Conservation (phyloP, 2,329 filamentous ascomycete genomes). For the Domatiomyces catenatus region DNA sequence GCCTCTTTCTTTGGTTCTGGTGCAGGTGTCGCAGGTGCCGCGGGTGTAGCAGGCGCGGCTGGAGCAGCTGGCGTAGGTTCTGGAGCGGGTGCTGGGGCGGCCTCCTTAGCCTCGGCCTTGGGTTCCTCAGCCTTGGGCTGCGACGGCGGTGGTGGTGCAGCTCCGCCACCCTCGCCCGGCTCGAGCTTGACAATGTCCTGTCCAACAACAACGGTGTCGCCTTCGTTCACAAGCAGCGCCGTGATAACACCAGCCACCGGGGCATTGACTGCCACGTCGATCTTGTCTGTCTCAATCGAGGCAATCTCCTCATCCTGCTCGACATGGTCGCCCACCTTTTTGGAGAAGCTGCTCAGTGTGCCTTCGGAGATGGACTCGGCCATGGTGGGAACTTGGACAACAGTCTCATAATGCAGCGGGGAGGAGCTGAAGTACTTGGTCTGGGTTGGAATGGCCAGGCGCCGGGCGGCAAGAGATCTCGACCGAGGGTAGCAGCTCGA, state of each 20-base stretch:
- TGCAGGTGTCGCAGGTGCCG: slow-evolving; percentile 39
- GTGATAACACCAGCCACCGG: slow-evolving; percentile 81
- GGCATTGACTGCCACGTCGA: slow-evolving; percentile 92
- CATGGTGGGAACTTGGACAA: slow-evolving; percentile 94
- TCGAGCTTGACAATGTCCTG: slow-evolving; percentile 83
- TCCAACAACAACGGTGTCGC: slow-evolving; percentile 87
- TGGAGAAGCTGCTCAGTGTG: slow-evolving; percentile 88
- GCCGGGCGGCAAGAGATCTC: slow-evolving; percentile 2
- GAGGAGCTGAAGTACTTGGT: slow-evolving; percentile 15
- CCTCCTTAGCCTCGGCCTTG: slow-evolving; percentile 43
- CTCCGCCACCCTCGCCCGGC: slow-evolving; percentile 49
- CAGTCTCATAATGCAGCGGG: slow-evolving; percentile 38
- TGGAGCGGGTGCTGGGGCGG: slow-evolving; percentile 16
- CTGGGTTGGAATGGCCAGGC: slow-evolving; percentile 2
- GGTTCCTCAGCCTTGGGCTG: slow-evolving; percentile 32
- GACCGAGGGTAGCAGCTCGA: background rate
- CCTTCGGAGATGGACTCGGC: slow-evolving; percentile 97
- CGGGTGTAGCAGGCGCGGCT: slow-evolving; percentile 38
- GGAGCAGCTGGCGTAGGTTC: slow-evolving; percentile 4
- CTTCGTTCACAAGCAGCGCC: slow-evolving; percentile 79
- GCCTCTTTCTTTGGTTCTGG: slow-evolving; percentile 20
- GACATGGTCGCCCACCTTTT: slow-evolving; percentile 83
- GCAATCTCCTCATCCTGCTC: slow-evolving; percentile 96
- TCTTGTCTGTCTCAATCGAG: slow-evolving; percentile 99
- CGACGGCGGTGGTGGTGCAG: slow-evolving; percentile 22